Base-by-base conservation (phyloP, 345 rosid species). In the Salix suchowensis region DNA sequence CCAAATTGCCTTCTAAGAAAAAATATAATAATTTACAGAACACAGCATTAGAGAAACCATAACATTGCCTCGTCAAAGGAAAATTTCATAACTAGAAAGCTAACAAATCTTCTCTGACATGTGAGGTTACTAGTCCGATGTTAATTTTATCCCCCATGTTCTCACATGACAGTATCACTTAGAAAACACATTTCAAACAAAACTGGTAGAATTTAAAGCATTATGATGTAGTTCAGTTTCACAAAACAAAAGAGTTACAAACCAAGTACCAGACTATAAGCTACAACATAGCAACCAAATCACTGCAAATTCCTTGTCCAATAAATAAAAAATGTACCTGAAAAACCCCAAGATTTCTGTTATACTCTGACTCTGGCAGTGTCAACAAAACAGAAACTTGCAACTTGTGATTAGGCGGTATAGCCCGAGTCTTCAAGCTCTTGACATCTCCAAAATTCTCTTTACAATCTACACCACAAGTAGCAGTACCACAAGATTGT, bases 321-420 rank as follows among this genome's bases (percentile, higher is more conserved):
- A 73, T 21, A 44, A 78, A 75, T 30, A 64, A 64, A 69, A 30
- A n/a, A 70, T 46, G 44, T 84, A 93, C 98, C 97, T 95, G 97
- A 85, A 93, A 95, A 75, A 89, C 80, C 80, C 98, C 96, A 77
- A 93, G 97, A 52, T 88, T 85, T 85, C 85, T 86, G 85, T 95
- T 95, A 72, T 95, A 93, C 39, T 76, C 85, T 0, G 97, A 96
- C 84, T 93, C 98, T 0, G 99, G 99, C 80, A 96, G 71, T 21
- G 87, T 84, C 84, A 89, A 78, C 14, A 78, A 72, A 69, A 91
- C 85, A 1, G 78, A 72, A 32, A 82, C 87, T 80, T 79, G 84
- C 77, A 91, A 69, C 75, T 83, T 75, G 64, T 91, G 89, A 82
- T 72, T 69, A 30, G 71, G 50, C 14, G 87, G 91, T 72, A 88